Evolutionary conservation across 2,329 filamentous ascomycete species (phyloP).

Genomic region (Fusarium multiceps): DNA sequence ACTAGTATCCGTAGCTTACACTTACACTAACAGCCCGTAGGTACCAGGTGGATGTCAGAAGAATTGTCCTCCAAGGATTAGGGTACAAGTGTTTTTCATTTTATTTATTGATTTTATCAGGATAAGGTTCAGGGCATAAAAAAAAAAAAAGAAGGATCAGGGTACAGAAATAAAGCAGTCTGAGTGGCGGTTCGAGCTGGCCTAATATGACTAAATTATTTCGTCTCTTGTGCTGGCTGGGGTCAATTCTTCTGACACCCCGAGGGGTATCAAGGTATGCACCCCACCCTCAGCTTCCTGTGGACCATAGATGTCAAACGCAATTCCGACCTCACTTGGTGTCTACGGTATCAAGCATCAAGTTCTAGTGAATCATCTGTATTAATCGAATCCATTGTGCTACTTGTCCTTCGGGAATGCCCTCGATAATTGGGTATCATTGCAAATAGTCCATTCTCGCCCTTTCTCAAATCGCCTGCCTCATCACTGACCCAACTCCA

Average conservation of each 20-base stretch:
- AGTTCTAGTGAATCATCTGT: background rate
- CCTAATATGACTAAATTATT: too few relatives aligned
- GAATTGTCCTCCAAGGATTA: too few relatives aligned
- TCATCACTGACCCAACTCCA: background rate
- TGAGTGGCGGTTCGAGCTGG: too few relatives aligned
- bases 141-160: too few relatives aligned
- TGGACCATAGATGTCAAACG: constrained; percentile 1
- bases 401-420: background rate
- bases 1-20: background rate
- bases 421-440: constrained; percentile 2
- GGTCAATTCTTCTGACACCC: too few relatives aligned
- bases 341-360: background rate
- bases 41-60: too few relatives aligned
- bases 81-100: too few relatives aligned
- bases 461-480: background rate
- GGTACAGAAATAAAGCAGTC: too few relatives aligned
- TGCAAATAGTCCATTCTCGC: background rate
- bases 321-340: constrained; percentile 18
- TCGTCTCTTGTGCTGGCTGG: too few relatives aligned
- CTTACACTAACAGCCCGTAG: background rate
- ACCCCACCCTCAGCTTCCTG: background rate
- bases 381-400: background rate
- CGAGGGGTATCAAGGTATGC: too few relatives aligned
- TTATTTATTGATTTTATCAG: too few relatives aligned
- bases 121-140: too few relatives aligned